A percentile compares a stretch with the other conserved stretches of the same genome.
Evolutionary conservation across 192 early-diverging fungal species (phyloP).

Genomic region (Helicostylum pulchrum): DNA sequence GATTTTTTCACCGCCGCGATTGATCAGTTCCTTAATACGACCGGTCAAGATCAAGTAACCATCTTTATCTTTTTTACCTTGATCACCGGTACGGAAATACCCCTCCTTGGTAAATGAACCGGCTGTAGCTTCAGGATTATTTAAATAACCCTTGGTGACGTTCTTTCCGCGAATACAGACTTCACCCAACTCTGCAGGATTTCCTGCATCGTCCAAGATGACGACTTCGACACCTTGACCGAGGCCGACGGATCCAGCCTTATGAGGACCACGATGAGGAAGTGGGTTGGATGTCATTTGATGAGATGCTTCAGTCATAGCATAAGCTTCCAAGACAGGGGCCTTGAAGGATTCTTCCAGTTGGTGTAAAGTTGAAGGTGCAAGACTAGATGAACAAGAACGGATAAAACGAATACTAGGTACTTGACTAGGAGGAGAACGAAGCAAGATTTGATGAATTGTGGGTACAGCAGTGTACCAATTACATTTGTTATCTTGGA

Average conservation of each 20-base stretch:
- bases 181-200: slow-evolving; percentile 60
- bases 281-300: slow-evolving; percentile 84
- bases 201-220: slow-evolving; percentile 62
- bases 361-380: slow-evolving; percentile 62
- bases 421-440: slow-evolving; percentile 33
- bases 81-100: slow-evolving; percentile 85
- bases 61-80: slow-evolving; percentile 74
- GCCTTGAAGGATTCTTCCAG: slow-evolving; percentile 64
- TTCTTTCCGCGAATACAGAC: slow-evolving; percentile 82
- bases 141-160: slow-evolving; percentile 74
- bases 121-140: slow-evolving; percentile 64
- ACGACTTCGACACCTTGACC: slow-evolving; percentile 72
- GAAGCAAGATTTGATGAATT: slow-evolving; percentile 81
- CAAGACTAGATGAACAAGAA: slow-evolving; percentile 74
- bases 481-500: slow-evolving; percentile 51
- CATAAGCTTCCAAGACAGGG: slow-evolving; percentile 80
- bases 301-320: slow-evolving; percentile 88
- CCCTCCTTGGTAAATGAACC: slow-evolving; percentile 58
- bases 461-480: slow-evolving; percentile 83
- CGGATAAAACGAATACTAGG: slow-evolving; percentile 73
- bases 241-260: slow-evolving; percentile 77
- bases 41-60: slow-evolving; percentile 80
- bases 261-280: slow-evolving; percentile 50
- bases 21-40: slow-evolving; percentile 88
- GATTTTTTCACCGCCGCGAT: slow-evolving; percentile 89